Base-by-base conservation (phyloP, 805 yeast genomes). In the Kazachstania kunashirensis region DNA sequence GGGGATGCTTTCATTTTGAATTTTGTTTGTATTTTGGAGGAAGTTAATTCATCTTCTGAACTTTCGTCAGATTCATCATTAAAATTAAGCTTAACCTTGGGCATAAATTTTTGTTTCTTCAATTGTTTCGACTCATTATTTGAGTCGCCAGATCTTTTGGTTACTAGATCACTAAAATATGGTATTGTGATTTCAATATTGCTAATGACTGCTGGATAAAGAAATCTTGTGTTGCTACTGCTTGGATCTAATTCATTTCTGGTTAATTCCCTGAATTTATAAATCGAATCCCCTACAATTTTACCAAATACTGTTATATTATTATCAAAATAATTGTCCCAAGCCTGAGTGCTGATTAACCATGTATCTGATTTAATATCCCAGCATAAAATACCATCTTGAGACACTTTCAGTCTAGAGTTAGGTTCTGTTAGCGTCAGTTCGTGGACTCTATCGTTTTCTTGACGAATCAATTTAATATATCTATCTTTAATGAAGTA, bases 381-480 rank as follows among this genome's bases (percentile, higher is more conserved):
- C 44, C 69, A 63, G 0, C 77, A 84, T 2, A 80, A 42, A 7
- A 72, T 50, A 0, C 85, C 86, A 34, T 79, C 62, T 28, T 65
- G 61, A 26, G 56, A 59, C 50, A 70, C 74, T 35, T 66, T 56
- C 29, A 80, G 53, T 23, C 85, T 55, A 2, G 71, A 52, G 50
- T 76, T 72, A 40, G 58, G 61, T 50, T 79, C 86, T 6, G 20
- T 8, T n/a, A 36, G 17, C 3, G n/a, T n/a, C n/a, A n/a, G n/a
- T n/a, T n/a, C n/a, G n/a, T n/a, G n/a, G n/a, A n/a, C n/a, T n/a
- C n/a, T n/a, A n/a, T n/a, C n/a, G n/a, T n/a, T n/a, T n/a, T n/a
- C n/a, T n/a, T n/a, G n/a, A n/a, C n/a, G n/a, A n/a, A n/a, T n/a
- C n/a, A n/a, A n/a, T n/a, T n/a, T n/a, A n/a, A 36, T 5, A 12